Percentiles rank a stretch among this genome's conserved stretches.
phyloP scores from a whole-genome alignment of 2,329 filamentous ascomycete genomes.

The Botrytis byssoidea region DNA sequence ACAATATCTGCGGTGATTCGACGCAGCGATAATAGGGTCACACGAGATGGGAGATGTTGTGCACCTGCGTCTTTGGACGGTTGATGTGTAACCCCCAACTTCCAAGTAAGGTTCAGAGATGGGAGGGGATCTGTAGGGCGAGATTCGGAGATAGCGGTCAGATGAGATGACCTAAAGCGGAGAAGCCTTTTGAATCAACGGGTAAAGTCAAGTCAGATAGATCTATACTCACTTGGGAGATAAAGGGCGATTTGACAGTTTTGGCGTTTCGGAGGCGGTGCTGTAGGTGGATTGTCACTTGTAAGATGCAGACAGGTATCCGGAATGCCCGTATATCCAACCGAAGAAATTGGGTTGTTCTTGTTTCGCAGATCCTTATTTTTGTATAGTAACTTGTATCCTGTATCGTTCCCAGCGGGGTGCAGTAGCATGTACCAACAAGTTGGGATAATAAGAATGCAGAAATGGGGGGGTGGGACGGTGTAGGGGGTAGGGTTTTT shows the following conservation, averaged over 20 bases:
- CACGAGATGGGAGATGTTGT: background rate
- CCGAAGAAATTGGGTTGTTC: background rate
- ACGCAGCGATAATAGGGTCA: background rate
- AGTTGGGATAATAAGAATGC: background rate
- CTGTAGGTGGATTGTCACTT: background rate
- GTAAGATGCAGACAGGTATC: background rate
- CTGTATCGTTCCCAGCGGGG: background rate
- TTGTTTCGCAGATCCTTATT: background rate
- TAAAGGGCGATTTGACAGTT: background rate
- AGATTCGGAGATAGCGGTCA: slow-evolving; percentile 1
- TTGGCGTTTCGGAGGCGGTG: background rate
- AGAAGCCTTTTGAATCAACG: background rate
- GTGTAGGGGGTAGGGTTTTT: background rate
- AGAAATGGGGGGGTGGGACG: background rate
- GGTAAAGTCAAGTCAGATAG: background rate
- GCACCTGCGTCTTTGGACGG: background rate
- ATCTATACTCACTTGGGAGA: background rate
- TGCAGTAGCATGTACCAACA: background rate
- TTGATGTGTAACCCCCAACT: background rate
- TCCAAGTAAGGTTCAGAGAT: background rate
- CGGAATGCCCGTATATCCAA: background rate
- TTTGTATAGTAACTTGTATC: background rate
- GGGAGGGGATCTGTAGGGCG: background rate
- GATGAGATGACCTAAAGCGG: background rate
- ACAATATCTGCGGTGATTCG: slow-evolving; percentile 7